Base-by-base conservation (phyloP, 495 filamentous ascomycete species). In the Choiromyces venosus region DNA sequence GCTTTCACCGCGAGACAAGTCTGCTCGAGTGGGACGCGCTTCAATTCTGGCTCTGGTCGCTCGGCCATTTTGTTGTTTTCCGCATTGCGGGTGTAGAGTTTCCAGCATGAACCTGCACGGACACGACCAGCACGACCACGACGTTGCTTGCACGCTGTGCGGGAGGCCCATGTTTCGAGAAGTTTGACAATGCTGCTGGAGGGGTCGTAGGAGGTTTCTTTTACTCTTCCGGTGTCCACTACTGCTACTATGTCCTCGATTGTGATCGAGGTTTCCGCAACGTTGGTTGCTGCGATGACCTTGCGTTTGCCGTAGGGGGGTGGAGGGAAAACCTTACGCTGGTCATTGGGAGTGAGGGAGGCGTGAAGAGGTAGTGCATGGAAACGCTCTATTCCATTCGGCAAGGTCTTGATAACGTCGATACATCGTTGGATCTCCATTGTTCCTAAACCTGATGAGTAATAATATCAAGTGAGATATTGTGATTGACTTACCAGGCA, bases 201-300 rank as follows among this genome's bases (percentile, higher is more conserved):
- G 0, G 93, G 89, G 82, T 97, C 94, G 77, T 94, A 99, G 77
- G 90, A 93, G 0, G 94, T 98, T 83, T 99, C 95, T 82, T 98
- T 98, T 33, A 99, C 94, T 39, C 92, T 89, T 25, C 95, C 95
- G 9, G 91, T 93, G 80, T 99, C 95, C 69, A 99, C 96, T 67
- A 99, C 96, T 35, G 93, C 95, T 18, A 98, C 94, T 42, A 98
- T 91, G 78, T 99, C 95, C 72, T 95, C 92, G 68, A 99, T 99
- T 0, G 95, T 99, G 79, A 99, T 98, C 14, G 95, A 98, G 0
- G 95, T 99, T 81, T 99, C 95, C 3, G 95, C 95, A 21, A 99
- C 94, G 76, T 99, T 99, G 21, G 95, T 99, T 1, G 95, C 91
- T 16, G 92, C 91, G 35, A 99, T 90, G 52, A 99, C 89, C 83